Percentiles rank a stretch among this genome's conserved stretches.
Evolutionary conservation across 2,329 filamentous ascomycete species (phyloP).

Genomic region (Ophiosphaerella korrae): DNA sequence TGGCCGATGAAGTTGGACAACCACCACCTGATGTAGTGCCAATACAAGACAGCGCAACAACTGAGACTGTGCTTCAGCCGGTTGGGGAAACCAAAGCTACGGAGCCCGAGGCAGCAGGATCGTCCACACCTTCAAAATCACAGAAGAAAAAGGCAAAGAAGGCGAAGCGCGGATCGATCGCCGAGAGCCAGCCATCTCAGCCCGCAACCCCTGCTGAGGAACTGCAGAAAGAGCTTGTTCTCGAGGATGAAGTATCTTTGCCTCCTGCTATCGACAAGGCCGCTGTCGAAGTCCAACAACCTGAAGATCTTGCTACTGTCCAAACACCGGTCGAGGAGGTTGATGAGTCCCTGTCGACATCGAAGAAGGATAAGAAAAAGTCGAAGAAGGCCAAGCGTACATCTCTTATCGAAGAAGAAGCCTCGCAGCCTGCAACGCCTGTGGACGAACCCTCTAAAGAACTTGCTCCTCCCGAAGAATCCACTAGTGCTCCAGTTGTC

Average conservation of each 20-base stretch:
- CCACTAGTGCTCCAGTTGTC: not conserved
- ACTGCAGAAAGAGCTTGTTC: not conserved
- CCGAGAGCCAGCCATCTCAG: constrained; percentile 12
- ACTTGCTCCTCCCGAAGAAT: not conserved
- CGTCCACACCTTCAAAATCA: constrained; percentile 28
- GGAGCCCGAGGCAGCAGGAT: constrained; percentile 12
- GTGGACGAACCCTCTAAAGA: constrained; percentile 5
- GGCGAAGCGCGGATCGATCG: constrained; percentile 19
- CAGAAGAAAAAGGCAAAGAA: constrained; percentile 39
- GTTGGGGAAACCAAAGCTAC: not conserved
- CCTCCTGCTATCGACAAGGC: constrained; percentile 2
- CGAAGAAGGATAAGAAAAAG: constrained; percentile 36
- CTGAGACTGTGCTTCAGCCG: not conserved
- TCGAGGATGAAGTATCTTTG: constrained; percentile 2
- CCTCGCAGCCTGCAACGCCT: constrained; percentile 12
- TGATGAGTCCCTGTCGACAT: constrained; percentile 8
- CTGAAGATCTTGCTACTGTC: not conserved
- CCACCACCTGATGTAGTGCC: not conserved
- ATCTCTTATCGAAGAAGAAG: constrained; percentile 12
- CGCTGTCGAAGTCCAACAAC: constrained; percentile 5
- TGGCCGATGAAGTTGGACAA: not conserved
- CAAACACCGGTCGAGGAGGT: constrained; percentile 4
- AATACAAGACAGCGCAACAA: not conserved
- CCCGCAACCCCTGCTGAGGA: constrained; percentile 16
- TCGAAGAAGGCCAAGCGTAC: constrained; percentile 26